Percentiles rank a stretch among this genome's conserved stretches.
Evolutionary conservation across 23 red algal species (phyloP).

Genomic region (Gracilariopsis chorda): DNA sequence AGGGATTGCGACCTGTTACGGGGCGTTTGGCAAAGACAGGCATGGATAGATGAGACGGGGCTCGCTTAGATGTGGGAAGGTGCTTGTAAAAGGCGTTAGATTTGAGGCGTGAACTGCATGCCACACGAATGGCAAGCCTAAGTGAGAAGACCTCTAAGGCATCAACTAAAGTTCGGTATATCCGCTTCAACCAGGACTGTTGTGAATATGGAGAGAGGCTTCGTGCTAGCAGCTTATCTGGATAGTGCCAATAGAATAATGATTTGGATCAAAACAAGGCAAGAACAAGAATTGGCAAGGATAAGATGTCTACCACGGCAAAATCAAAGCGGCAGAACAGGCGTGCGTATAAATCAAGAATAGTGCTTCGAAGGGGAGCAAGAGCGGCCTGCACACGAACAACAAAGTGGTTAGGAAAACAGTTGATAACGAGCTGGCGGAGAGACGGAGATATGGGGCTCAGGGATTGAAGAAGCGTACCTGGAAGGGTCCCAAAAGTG

Average conservation of each 20-base stretch:
- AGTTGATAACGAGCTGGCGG: too few relatives aligned
- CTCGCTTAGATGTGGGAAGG: constrained; percentile 34
- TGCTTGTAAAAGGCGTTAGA: constrained; percentile 30
- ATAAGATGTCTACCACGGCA: constrained; percentile 84
- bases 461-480: not conserved
- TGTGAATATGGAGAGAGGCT: constrained; percentile 18
- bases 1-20: not conserved
- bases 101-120: constrained; percentile 81
- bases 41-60: constrained; percentile 75
- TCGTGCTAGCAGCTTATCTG: constrained; percentile 75
- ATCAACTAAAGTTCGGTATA: constrained; percentile 76
- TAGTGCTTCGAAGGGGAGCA: constrained; percentile 57
- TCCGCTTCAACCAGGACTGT: not conserved
- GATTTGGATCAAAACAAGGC: constrained; percentile 54
- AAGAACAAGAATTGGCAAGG: constrained; percentile 76
- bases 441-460: too few relatives aligned
- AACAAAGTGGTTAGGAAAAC: not conserved
- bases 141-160: constrained; percentile 55
- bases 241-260: constrained; percentile 97
- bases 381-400: constrained; percentile 51
- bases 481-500: constrained; percentile 49
- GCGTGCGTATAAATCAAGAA: constrained; percentile 68
- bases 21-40: not conserved
- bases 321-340: constrained; percentile 28
- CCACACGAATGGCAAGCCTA: constrained; percentile 40